Conservation (phyloP, 2,329 filamentous ascomycete species). For the Penicillium sp. region DNA sequence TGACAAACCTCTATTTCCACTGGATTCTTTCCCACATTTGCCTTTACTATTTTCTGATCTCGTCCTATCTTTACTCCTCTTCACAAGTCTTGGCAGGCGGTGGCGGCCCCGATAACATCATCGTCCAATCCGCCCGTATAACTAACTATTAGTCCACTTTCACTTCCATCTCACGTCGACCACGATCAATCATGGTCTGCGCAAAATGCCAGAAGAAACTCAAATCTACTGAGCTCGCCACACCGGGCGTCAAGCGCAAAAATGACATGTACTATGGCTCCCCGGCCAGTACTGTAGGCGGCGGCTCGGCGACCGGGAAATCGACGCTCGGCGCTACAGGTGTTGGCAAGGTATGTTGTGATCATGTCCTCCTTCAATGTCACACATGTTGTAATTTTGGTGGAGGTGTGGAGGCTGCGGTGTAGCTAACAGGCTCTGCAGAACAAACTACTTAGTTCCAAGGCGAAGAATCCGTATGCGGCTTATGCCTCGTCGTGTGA, state of each 20-base stretch:
- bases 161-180: not conserved
- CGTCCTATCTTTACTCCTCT: not conserved
- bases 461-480: slow-evolving; percentile 65
- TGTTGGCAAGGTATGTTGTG: slow-evolving; percentile 54
- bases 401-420: not conserved
- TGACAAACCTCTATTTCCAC: too few species aligned
- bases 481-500: slow-evolving; percentile 61
- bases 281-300: slow-evolving; percentile 40
- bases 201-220: slow-evolving; percentile 61
- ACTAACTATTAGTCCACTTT: not conserved
- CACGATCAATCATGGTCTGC: slow-evolving; percentile 55
- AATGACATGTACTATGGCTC: slow-evolving; percentile 65
- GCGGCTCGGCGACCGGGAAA: slow-evolving; percentile 35
- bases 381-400: not conserved
- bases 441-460: slow-evolving; percentile 64
- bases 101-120: not conserved
- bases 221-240: slow-evolving; percentile 60
- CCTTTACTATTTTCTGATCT: not conserved
- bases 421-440: slow-evolving; percentile 24
- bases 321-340: slow-evolving; percentile 57
- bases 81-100: not conserved
- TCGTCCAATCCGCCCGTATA: too few species aligned
- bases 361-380: not conserved
- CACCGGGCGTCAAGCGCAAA: slow-evolving; percentile 65
- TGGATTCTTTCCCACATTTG: too few species aligned